A percentile compares a stretch with the other conserved stretches of the same genome.
Conservation (phyloP, 139 green algal genomes). For the Tetraselmis chui region DNA sequence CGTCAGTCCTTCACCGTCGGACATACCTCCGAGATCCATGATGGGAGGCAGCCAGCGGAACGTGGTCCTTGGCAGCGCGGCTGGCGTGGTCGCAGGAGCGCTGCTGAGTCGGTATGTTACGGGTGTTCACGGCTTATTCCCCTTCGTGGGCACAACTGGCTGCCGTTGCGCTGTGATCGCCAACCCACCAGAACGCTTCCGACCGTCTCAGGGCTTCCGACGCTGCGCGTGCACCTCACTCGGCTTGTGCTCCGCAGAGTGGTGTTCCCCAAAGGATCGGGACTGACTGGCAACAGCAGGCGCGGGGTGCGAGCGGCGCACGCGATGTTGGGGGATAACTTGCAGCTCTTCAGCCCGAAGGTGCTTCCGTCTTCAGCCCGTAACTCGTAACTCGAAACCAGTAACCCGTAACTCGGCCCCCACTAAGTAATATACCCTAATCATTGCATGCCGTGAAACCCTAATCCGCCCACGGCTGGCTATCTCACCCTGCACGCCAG, state of each 20-base stretch:
- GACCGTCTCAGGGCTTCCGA: no score
- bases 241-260: not conserved
- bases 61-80: not conserved
- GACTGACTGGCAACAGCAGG: not conserved
- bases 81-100: not conserved
- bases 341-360: slow-evolving; percentile 5
- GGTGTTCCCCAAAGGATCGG: not conserved
- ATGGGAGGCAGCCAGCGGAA: not conserved
- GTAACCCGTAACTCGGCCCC: no score
- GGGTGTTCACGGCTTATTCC: no score
- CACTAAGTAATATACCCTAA: not conserved
- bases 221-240: not conserved
- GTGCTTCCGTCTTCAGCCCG: not conserved
- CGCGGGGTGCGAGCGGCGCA: not conserved
- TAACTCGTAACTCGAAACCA: no score
- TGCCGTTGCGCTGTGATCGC: no score
- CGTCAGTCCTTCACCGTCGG: not conserved
- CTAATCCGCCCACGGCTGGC: not conserved
- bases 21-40: no score
- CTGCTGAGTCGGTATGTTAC: not conserved
- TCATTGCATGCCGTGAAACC: not conserved
- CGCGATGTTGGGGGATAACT: not conserved
- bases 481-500: not conserved
- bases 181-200: no score
- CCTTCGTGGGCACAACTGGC: no score